phyloP scores from a whole-genome alignment of 78 protist species.

The Emiliania huxleyi region DNA sequence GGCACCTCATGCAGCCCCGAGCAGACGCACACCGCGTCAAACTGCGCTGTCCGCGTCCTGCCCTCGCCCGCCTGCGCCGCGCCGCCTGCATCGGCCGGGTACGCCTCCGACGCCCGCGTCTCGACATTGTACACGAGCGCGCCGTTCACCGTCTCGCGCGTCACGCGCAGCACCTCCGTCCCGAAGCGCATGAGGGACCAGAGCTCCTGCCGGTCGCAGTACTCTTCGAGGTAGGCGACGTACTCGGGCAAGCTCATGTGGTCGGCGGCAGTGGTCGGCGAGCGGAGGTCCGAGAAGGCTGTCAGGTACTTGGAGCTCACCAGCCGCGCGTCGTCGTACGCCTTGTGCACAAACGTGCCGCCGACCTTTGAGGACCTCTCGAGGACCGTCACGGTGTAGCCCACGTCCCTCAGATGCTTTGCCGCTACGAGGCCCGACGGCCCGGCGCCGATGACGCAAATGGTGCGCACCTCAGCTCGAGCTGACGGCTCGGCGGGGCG shows the following conservation, averaged over 20 bases:
- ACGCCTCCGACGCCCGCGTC: no score
- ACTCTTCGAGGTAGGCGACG: neutral
- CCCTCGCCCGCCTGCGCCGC: no score
- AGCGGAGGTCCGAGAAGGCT: constrained; percentile 49
- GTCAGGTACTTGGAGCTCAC: constrained; percentile 37
- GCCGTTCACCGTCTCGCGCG: no score
- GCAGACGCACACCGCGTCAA: constrained; percentile 30
- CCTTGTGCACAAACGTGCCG: neutral
- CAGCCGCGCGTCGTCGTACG: constrained; percentile 40
- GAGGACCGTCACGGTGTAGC: neutral
- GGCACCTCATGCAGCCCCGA: constrained; percentile 27
- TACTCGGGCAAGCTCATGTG: neutral
- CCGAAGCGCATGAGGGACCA: neutral
- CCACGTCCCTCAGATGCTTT: neutral
- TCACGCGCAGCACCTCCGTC: neutral
- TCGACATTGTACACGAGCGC: no score
- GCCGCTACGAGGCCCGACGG: constrained; percentile 35
- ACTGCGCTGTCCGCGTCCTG: neutral
- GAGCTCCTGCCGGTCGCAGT: neutral
- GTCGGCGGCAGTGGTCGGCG: neutral
- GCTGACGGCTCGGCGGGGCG: neutral
- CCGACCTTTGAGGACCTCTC: neutral
- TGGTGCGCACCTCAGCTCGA: neutral
- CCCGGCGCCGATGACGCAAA: constrained; percentile 30
- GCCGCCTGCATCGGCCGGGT: no score